A percentile compares a stretch with the other conserved stretches of the same genome.
Conservation (phyloP, 129 eudicot species). For the Tanacetum coccineum region DNA sequence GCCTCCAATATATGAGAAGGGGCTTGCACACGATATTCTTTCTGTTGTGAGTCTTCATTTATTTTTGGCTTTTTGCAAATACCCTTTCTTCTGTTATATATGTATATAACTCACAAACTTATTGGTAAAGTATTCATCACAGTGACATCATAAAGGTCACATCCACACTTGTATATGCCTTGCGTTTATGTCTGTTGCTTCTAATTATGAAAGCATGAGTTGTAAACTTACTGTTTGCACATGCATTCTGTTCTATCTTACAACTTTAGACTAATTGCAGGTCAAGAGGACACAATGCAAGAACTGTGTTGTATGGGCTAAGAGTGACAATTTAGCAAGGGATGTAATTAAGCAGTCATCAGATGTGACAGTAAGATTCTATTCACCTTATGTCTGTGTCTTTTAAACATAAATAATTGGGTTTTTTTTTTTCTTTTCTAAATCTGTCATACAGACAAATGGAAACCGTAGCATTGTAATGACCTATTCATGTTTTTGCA, state of each 20-base stretch:
- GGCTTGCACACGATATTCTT: constrained; percentile 73
- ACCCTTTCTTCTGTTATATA: background rate
- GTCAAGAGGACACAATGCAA: constrained; percentile 62
- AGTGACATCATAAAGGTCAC: constrained; percentile 1
- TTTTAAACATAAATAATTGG: background rate
- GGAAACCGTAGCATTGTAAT: no score
- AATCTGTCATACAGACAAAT: no score
- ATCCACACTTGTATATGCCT: background rate
- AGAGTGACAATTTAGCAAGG: constrained; percentile 77
- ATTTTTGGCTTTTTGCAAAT: constrained; percentile 7
- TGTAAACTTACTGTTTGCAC: constrained; percentile 1
- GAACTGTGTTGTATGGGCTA: constrained; percentile 87
- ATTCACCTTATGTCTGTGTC: background rate
- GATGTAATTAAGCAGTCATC: constrained; percentile 61
- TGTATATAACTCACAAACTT: background rate
- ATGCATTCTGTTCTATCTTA: constrained; percentile 6
- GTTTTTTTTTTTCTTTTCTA: background rate
- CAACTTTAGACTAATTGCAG: constrained; percentile 39
- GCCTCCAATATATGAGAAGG: constrained; percentile 83
- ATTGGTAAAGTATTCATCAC: background rate
- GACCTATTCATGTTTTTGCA: constrained; percentile 24
- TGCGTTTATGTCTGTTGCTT: background rate
- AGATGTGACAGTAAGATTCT: constrained; percentile 50
- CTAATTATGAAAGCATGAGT: constrained; percentile 2
- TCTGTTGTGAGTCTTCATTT: constrained; percentile 57